Evolutionary conservation across 106 monocot genomes (phyloP).

Genomic region (Narthecium ossifragum): DNA sequence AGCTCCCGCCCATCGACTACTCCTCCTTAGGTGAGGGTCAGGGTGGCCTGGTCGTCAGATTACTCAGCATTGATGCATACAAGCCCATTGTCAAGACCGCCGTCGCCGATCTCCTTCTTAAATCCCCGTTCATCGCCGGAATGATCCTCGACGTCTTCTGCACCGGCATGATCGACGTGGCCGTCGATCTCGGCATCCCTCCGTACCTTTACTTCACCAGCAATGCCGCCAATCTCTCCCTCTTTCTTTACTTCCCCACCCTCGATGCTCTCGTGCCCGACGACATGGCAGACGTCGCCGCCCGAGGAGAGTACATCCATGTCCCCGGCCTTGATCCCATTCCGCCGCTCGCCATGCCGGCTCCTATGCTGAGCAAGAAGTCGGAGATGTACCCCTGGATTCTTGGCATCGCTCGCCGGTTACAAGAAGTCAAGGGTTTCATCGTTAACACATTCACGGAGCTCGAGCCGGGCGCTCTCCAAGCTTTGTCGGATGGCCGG

Average conservation of each 20-base stretch:
- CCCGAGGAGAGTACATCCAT: slow-evolving; percentile 2
- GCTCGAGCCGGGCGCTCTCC: slow-evolving; percentile 7
- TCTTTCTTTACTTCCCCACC: no score
- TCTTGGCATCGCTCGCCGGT: slow-evolving; percentile 7
- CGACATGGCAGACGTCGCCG: slow-evolving; percentile 6
- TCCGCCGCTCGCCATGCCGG: slow-evolving; percentile 14
- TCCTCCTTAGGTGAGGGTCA: neutral
- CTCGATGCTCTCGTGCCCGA: slow-evolving; percentile 3
- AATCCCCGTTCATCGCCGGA: neutral
- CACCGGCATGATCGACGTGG: no score
- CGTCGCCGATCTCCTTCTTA: neutral
- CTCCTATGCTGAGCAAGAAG: slow-evolving; percentile 9
- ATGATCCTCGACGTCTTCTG: no score
- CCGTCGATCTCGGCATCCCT: slow-evolving; percentile 24
- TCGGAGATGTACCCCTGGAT: slow-evolving; percentile 7
- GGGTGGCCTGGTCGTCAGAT: slow-evolving; percentile 2
- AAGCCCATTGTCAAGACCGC: slow-evolving; percentile 9
- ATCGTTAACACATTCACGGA: slow-evolving; percentile 27
- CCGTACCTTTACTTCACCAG: slow-evolving; percentile 19
- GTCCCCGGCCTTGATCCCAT: slow-evolving; percentile 21
- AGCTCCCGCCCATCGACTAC: slow-evolving; percentile 9
- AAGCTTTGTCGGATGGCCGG: neutral
- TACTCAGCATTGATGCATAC: slow-evolving; percentile 9
- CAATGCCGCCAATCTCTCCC: no score
- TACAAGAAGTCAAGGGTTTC: slow-evolving; percentile 11